phyloP scores from a whole-genome alignment of 2,329 filamentous ascomycete genomes.

The Hypoxylon sp. region DNA sequence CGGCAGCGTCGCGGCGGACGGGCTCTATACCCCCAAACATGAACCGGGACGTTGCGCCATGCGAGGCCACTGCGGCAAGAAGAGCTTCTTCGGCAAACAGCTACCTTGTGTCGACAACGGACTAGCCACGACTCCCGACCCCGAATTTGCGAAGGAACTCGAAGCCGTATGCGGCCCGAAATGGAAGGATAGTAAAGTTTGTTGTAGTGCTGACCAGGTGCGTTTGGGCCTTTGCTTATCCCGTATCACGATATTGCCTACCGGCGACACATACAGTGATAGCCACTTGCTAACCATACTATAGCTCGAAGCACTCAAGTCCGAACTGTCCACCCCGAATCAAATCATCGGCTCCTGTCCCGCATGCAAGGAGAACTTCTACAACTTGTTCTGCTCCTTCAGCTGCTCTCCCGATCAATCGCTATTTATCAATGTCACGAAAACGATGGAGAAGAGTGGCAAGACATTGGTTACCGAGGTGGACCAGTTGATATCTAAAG shows the following conservation, averaged over 20 bases:
- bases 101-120: conserved; percentile 95
- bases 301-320: conserved; percentile 83
- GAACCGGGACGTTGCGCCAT: conserved; percentile 92
- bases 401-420: conserved; percentile 98
- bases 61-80: conserved; percentile 90
- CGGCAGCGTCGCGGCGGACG: conserved; percentile 51
- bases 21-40: conserved; percentile 72
- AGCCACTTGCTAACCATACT: conserved; percentile 35
- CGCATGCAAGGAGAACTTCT: conserved; percentile 98
- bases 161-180: conserved; percentile 88
- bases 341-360: conserved; percentile 93
- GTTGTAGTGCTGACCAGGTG: conserved; percentile 86
- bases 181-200: conserved; percentile 88
- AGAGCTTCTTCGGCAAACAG: conserved; percentile 89
- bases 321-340: conserved; percentile 88
- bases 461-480: conserved; percentile 83
- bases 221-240: conserved; percentile 32
- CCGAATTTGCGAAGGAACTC: conserved; percentile 80
- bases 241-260: conserved; percentile 6
- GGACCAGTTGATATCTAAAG: conserved; percentile 87
- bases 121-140: conserved; percentile 80
- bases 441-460: conserved; percentile 72
- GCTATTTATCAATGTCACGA: conserved; percentile 92
- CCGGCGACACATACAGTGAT: neutral
- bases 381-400: conserved; percentile 97